phyloP scores from a whole-genome alignment of 495 filamentous ascomycete species.

The Aspergillus conjunctus region DNA sequence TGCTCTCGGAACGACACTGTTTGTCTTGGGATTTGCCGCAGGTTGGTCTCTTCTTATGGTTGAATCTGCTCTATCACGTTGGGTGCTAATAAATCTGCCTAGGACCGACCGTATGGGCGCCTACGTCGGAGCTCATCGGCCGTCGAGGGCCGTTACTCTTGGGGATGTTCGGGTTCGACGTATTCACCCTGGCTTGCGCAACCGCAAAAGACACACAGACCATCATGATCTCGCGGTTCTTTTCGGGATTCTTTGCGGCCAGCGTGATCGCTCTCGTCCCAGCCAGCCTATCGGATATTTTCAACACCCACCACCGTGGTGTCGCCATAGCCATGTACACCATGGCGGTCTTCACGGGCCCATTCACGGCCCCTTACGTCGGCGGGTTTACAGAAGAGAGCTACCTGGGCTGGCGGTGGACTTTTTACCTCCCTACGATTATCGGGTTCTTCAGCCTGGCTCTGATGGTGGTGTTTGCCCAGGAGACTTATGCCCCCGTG shows the following conservation, averaged over 20 bases:
- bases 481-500: constrained; percentile 44
- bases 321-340: constrained; percentile 52
- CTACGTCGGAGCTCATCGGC: constrained; percentile 75
- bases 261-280: constrained; percentile 52
- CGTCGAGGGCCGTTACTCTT: constrained; percentile 50
- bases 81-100: neutral
- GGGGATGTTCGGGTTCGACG: constrained; percentile 49
- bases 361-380: constrained; percentile 45
- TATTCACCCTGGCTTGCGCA: constrained; percentile 55
- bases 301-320: constrained; percentile 45
- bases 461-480: constrained; percentile 30
- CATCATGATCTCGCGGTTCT: constrained; percentile 51
- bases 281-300: constrained; percentile 52
- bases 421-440: constrained; percentile 43
- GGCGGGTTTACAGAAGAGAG: constrained; percentile 42
- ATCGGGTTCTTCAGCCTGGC: constrained; percentile 32
- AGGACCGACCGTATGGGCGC: constrained; percentile 58
- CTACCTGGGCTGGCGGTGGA: constrained; percentile 51
- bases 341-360: constrained; percentile 46
- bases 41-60: constrained; percentile 18
- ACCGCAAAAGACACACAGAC: constrained; percentile 60
- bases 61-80: neutral
- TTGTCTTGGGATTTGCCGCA: constrained; percentile 52
- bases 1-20: constrained; percentile 52
- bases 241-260: constrained; percentile 50